Base-by-base conservation (phyloP, 108 stramenopile genomes). In the Seminavis robusta region DNA sequence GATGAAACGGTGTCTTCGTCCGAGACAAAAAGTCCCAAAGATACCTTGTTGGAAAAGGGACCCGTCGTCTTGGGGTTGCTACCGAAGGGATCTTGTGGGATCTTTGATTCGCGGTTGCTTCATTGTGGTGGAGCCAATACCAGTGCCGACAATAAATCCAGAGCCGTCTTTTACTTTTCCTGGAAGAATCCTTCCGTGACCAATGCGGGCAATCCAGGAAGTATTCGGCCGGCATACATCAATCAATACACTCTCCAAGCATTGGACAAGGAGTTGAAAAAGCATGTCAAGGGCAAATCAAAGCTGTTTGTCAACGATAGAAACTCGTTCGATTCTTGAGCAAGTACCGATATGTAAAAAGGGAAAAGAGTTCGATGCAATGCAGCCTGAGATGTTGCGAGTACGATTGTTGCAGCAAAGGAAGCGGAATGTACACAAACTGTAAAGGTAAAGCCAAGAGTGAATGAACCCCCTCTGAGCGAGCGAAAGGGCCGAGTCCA, bases 81-180 rank as follows among this genome's bases (percentile, higher is more conserved):
- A 28, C 65, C 76, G 32, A 83, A 81, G 48, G 92, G 88, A 30
- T 74, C 59, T 47, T 88, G 84, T 69, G 83, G 57, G 28, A 73
- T 90, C 28, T 94, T 84, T 51, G 88, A 94, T 72, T 87, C 85
- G 0, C 61, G 92, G 27, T 20, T 70, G 1, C 53, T 94, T 20
- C 92, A 94, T 47, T 80, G 79, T 46, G 88, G 92, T 0, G 67
- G 74, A 19, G 84, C 86, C 57, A 94, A 94, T 70, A 26, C 27
- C 39, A 77, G 76, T 30, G 33, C 28, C 0, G 32, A 46, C n/a
- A 48, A 66, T 16, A 50, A 37, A 13, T 63, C 65, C 20, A 61
- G 91, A 26, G 83, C 83, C 0, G 41, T 93, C 34, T 89, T 93
- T 54, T 93, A 93, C 52, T 76, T 81, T 41, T 78, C 76, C 3